These are phyloP conservation scores for Penicillium odoratum DNA, from an alignment of 495 filamentous ascomycete species.

Conservation along the genomic window DNA sequence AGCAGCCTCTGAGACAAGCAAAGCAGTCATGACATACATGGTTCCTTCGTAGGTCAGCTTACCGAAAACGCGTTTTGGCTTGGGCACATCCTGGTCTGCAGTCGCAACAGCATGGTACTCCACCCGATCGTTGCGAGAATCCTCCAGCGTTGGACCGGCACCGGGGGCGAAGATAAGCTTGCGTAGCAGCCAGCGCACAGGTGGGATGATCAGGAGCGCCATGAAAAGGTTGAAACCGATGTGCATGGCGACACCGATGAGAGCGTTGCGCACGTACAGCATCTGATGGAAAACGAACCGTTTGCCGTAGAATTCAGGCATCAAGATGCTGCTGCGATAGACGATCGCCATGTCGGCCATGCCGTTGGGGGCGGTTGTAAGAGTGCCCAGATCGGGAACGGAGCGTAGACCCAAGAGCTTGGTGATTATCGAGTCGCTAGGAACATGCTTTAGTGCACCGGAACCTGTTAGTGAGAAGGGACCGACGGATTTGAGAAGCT, in stretches of 20 bases:
- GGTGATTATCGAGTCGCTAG: conserved; percentile 31
- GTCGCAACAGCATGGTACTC: conserved; percentile 67
- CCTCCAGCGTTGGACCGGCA: conserved; percentile 61
- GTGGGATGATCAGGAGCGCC: conserved; percentile 54
- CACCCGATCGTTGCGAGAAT: conserved; percentile 54
- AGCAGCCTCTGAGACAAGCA: conserved; percentile 68
- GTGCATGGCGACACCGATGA: conserved; percentile 59
- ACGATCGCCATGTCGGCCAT: conserved; percentile 66
- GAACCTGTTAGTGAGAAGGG: conserved; percentile 71
- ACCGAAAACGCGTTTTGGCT: conserved; percentile 55
- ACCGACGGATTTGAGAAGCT: conserved; percentile 53
- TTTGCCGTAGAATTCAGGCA: conserved; percentile 67
- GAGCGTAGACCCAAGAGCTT: conserved; percentile 61
- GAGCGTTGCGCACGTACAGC: conserved; percentile 58
- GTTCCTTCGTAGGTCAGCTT: conserved; percentile 59
- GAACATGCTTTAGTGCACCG: conserved; percentile 40
- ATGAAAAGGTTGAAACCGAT: conserved; percentile 51
- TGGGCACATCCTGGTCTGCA: conserved; percentile 50
- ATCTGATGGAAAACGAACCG: conserved; percentile 73
- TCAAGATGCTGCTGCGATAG: conserved; percentile 74
- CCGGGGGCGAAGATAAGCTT: conserved; percentile 64
- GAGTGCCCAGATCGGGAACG: conserved; percentile 64
- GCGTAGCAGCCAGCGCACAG: conserved; percentile 53
- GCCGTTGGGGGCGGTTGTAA: conserved; percentile 60
- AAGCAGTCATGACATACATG: conserved; percentile 69